Evolutionary conservation across 2,329 filamentous ascomycete species (phyloP).

Genomic region (Pleoardoris graminearum): DNA sequence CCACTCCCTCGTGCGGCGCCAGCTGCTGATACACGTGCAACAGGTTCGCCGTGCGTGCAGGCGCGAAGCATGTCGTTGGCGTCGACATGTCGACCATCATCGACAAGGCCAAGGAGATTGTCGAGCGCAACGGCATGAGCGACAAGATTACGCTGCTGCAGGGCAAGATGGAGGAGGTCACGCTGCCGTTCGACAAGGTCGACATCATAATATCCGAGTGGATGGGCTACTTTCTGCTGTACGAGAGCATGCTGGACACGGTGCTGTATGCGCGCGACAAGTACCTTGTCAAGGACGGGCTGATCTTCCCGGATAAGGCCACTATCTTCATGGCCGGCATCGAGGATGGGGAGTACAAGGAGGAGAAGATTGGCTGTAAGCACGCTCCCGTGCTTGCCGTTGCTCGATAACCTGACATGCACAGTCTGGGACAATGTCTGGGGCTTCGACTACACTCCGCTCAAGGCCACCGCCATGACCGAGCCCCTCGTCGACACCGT

Average conservation of each 20-base stretch:
- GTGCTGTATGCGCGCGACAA: slow-evolving; percentile 94
- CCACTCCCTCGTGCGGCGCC: slow-evolving; percentile 16
- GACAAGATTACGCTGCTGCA: slow-evolving; percentile 97
- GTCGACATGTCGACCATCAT: slow-evolving; percentile 99
- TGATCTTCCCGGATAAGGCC: slow-evolving; percentile 99
- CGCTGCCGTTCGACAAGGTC: slow-evolving; percentile 89
- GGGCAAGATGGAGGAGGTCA: slow-evolving; percentile 99
- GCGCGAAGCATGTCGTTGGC: slow-evolving; percentile 97
- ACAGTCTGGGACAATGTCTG: slow-evolving; percentile 99
- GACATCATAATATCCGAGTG: slow-evolving; percentile 99
- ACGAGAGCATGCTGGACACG: slow-evolving; percentile 98
- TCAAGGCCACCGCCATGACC: slow-evolving; percentile 90
- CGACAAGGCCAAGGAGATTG: slow-evolving; percentile 96
- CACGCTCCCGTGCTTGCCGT: not conserved
- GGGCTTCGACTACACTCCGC: slow-evolving; percentile 92
- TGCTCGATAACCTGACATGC: slow-evolving; percentile 3
- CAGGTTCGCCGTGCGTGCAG: slow-evolving; percentile 95
- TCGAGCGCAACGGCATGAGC: slow-evolving; percentile 84
- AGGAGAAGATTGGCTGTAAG: slow-evolving; percentile 97
- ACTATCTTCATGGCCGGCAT: slow-evolving; percentile 97
- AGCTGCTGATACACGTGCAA: slow-evolving; percentile 23
- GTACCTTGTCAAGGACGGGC: slow-evolving; percentile 81
- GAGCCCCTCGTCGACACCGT: slow-evolving; percentile 98
- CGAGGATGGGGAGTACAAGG: slow-evolving; percentile 99
- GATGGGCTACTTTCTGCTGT: slow-evolving; percentile 99